These are phyloP conservation scores for Botrytis hyacinthi DNA, from an alignment of 2,329 filamentous ascomycete species.

Conservation along the genomic window DNA sequence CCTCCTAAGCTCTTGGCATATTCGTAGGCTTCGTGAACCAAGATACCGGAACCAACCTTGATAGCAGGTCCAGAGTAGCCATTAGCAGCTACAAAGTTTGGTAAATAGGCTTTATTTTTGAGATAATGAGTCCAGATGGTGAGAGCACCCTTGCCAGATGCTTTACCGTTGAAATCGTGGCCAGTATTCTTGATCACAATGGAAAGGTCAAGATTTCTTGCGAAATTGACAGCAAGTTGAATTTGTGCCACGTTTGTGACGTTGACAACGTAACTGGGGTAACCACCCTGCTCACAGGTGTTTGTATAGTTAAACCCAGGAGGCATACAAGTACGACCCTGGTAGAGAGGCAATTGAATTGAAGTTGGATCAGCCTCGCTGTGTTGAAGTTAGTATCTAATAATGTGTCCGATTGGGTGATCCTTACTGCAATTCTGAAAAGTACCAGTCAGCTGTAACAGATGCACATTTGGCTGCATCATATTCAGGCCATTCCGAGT, in stretches of 20 bases:
- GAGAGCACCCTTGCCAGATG: constrained; percentile 46
- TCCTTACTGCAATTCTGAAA: constrained; percentile 41
- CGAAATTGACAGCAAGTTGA: constrained; percentile 38
- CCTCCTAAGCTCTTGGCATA: constrained; percentile 44
- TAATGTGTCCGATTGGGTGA: not conserved
- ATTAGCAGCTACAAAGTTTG: constrained; percentile 36
- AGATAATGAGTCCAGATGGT: constrained; percentile 51
- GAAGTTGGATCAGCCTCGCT: constrained; percentile 43
- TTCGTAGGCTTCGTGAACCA: constrained; percentile 45
- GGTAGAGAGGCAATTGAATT: constrained; percentile 50
- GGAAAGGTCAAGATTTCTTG: constrained; percentile 37
- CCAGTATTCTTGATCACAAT: constrained; percentile 46
- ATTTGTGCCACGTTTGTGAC: constrained; percentile 28
- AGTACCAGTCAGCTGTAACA: constrained; percentile 37
- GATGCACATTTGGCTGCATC: constrained; percentile 39
- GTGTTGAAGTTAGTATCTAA: constrained; percentile 36
- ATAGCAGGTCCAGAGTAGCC: constrained; percentile 41
- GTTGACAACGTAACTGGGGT: constrained; percentile 32
- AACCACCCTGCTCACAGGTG: constrained; percentile 27
- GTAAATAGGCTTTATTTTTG: constrained; percentile 41
- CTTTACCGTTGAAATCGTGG: constrained; percentile 48
- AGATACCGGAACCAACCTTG: constrained; percentile 45
- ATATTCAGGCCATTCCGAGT: constrained; percentile 37
- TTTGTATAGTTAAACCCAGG: constrained; percentile 13
- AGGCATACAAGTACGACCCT: constrained; percentile 41